Base-by-base conservation (phyloP, 83 land plant genomes). In the Picea mariana region DNA sequence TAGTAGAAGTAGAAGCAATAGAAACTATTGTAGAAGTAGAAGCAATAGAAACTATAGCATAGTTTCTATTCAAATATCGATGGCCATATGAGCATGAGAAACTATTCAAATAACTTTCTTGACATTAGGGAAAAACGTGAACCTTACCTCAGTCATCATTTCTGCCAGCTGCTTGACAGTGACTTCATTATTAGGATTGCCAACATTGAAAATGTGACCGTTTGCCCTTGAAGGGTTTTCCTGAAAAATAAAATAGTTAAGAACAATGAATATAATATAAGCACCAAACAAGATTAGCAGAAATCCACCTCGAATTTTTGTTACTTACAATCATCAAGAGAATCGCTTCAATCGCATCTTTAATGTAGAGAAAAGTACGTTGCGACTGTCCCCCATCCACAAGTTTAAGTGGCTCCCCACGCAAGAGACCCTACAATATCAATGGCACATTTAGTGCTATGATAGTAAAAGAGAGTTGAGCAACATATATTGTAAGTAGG, bases 321-420 rank as follows among this genome's bases (percentile, higher is more conserved):
- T 49, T 44, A 75, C 95, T 82, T 87, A 97, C 99, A 88, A 97
- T 95, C 98, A 95, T 97, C 83, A 89, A 86, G 9, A 85, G 77
- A 77, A 97, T 95, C 63, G 97, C 99, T 73, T 96, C 97, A 84
- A 96, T 95, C n/a, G 99, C 99, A 87, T 96, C 99, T 64, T 95
- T 96, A 78, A 96, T 95, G 75, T 93, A 97, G 23, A 97, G 88
- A 89, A 97, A 97, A n/a, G 99, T 93, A 65, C 99, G 88, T 78
- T 93, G 99, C 0, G 98, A 95, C 60, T 92, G 78, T 1, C 99
- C 99, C 75, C 98, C 99, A 84, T 97, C 98, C n/a, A 97, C 98
- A 83, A 95, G 93, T 92, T 95, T 97, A 38, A 97, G 84, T 17
- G 99, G 98, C 86, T 97, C 96, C 26, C 97, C 82, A 4, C 92